A percentile compares a stretch with the other conserved stretches of the same genome.
Conservation (phyloP, 1,139 yeast species). For the Scheffersomyces quercinus region DNA sequence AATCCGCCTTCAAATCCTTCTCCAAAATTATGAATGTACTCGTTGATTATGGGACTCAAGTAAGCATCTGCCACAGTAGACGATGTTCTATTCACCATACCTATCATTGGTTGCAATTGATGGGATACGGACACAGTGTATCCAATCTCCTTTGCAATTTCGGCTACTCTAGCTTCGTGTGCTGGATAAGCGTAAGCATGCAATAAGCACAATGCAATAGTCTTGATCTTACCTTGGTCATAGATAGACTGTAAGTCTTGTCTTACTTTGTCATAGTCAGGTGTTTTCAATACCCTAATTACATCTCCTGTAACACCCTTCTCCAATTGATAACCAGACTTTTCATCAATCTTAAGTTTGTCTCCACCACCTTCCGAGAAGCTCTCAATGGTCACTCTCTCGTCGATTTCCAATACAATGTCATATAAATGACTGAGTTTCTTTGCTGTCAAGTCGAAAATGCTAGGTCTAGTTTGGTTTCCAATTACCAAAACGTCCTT, state of each 20-base stretch:
- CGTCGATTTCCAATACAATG: conserved; percentile 41
- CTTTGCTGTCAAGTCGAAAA: conserved; percentile 21
- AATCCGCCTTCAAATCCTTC: conserved; percentile 47
- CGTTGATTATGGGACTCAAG: conserved; percentile 37
- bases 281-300: conserved; percentile 31
- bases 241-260: conserved; percentile 26
- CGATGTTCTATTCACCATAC: conserved; percentile 43
- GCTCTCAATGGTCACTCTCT: conserved; percentile 36
- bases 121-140: conserved; percentile 43
- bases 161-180: conserved; percentile 38
- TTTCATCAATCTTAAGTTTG: conserved; percentile 17
- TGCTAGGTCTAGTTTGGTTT: conserved; percentile 21
- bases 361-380: conserved; percentile 45
- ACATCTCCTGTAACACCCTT: conserved; percentile 40
- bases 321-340: conserved; percentile 20
- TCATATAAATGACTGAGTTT: conserved; percentile 30
- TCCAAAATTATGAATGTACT: conserved; percentile 39
- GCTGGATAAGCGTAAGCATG: conserved; percentile 44
- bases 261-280: conserved; percentile 28
- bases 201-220: conserved; percentile 40
- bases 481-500: conserved; percentile 48
- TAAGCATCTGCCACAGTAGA: conserved; percentile 50
- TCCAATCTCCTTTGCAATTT: conserved; percentile 38
- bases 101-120: conserved; percentile 46
- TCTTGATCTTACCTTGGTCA: conserved; percentile 26